These are phyloP conservation scores for Ogataea nitratoaversa DNA, from an alignment of 805 yeast genomes.

Conservation along the genomic window DNA sequence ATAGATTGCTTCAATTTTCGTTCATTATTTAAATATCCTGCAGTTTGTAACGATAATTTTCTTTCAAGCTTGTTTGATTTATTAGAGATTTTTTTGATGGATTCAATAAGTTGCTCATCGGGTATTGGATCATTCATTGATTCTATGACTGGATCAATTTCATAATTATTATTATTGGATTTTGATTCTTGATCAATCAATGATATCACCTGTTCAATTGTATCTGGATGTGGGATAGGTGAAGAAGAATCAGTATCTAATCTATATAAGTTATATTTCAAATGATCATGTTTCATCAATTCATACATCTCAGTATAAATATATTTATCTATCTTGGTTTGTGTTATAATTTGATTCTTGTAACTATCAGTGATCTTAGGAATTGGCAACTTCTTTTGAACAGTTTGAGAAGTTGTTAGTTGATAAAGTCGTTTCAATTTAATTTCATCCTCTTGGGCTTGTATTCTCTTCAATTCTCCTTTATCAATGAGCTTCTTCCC, in stretches of 20 bases:
- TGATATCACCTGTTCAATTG: too few species aligned
- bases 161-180: too few species aligned
- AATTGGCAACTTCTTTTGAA: background rate
- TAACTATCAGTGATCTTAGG: background rate
- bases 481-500: conserved; percentile 46
- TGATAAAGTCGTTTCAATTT: background rate
- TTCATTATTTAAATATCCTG: conserved; percentile 33
- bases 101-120: conserved; percentile 8
- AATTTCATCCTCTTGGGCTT: background rate
- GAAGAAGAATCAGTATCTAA: too few species aligned
- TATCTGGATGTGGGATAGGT: too few species aligned
- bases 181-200: too few species aligned
- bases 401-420: background rate
- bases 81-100: conserved; percentile 11
- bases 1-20: conserved; percentile 6
- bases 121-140: conserved; percentile 20
- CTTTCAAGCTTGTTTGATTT: conserved; percentile 29
- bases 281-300: conserved; percentile 22
- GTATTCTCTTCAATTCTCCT: conserved; percentile 8
- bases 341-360: too few species aligned
- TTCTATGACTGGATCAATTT: too few species aligned
- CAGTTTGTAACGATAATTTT: conserved; percentile 24
- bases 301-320: conserved; percentile 31
- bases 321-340: background rate
- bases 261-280: too few species aligned